These are phyloP conservation scores for Quercus tomentella DNA, from an alignment of 331 rosid species.

Conservation along the genomic window DNA sequence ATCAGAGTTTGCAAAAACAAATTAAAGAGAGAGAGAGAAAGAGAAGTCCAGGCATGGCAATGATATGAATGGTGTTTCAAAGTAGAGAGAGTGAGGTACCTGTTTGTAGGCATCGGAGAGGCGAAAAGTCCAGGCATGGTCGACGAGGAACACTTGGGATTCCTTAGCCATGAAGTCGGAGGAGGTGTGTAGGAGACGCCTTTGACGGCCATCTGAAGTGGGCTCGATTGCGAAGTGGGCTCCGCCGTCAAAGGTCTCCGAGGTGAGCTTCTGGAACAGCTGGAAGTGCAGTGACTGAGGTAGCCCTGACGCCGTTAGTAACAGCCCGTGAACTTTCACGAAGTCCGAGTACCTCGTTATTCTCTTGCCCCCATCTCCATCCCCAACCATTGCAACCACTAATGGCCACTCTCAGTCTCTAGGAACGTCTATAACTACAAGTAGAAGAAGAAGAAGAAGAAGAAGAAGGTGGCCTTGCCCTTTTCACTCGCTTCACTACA, in stretches of 20 bases:
- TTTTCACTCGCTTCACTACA: too few species aligned
- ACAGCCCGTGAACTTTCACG: slow-evolving; percentile 59
- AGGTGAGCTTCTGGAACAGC: slow-evolving; percentile 65
- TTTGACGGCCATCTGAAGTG: slow-evolving; percentile 46
- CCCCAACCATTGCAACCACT: slow-evolving; percentile 19
- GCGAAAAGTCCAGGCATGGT: slow-evolving; percentile 98
- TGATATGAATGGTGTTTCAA: too few species aligned
- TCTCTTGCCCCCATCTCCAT: slow-evolving; percentile 19
- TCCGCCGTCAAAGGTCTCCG: slow-evolving; percentile 84
- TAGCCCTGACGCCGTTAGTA: slow-evolving; percentile 72
- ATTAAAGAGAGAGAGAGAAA: neutral
- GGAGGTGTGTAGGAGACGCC: slow-evolving; percentile 64
- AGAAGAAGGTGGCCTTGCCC: too few species aligned
- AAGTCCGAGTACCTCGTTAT: slow-evolving; percentile 72
- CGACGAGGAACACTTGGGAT: slow-evolving; percentile 76
- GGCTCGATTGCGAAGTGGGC: slow-evolving; percentile 69
- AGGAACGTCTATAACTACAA: too few species aligned
- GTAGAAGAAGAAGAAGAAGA: too few species aligned
- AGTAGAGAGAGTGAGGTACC: slow-evolving; percentile 28
- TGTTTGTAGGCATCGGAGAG: slow-evolving; percentile 82
- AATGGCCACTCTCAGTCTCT: neutral
- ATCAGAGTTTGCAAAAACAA: too few species aligned
- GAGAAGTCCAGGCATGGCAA: neutral
- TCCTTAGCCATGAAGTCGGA: slow-evolving; percentile 48
- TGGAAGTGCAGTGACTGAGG: slow-evolving; percentile 53